Conservation (phyloP, 805 yeast species). For the Geotrichum ghanense region DNA sequence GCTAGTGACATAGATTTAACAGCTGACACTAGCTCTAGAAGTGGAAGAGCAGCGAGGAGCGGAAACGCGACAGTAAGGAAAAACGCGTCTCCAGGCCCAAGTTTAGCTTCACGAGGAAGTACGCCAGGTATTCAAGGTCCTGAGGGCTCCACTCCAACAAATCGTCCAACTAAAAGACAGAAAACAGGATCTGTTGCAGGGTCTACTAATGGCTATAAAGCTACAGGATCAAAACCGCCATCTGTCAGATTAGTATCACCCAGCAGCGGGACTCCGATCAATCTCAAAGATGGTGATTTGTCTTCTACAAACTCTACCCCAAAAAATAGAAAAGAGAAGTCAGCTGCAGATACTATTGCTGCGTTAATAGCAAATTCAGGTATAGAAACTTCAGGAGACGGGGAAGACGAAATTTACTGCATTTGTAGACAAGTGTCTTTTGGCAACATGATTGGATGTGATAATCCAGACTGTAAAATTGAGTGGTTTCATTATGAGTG, state of each 20-base stretch:
- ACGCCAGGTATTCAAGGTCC: slow-evolving; percentile 9
- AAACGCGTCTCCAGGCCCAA: slow-evolving; percentile 7
- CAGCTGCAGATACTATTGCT: background rate
- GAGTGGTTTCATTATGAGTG: slow-evolving; percentile 98
- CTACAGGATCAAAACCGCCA: background rate
- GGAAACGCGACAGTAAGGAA: slow-evolving; percentile 1
- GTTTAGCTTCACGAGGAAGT: slow-evolving; percentile 7
- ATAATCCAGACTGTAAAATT: slow-evolving; percentile 71
- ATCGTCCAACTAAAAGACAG: slow-evolving; percentile 2
- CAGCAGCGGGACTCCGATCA: slow-evolving; percentile 13
- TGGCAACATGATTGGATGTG: slow-evolving; percentile 97
- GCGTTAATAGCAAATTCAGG: background rate
- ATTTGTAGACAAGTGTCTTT: slow-evolving; percentile 89
- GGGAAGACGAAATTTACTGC: slow-evolving; percentile 60
- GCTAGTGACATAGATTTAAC: slow-evolving; percentile 4
- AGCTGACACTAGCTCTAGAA: background rate
- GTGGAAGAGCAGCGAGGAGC: background rate
- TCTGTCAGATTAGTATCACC: background rate
- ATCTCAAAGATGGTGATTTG: background rate
- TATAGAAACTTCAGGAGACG: slow-evolving; percentile 36
- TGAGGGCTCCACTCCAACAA: slow-evolving; percentile 6
- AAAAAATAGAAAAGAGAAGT: background rate
- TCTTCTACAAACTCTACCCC: background rate
- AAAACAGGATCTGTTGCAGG: background rate
- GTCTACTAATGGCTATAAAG: background rate